A percentile compares a stretch with the other conserved stretches of the same genome.
phyloP scores from a whole-genome alignment of 2,329 filamentous ascomycete genomes.

The Chaetomium olivaceum region DNA sequence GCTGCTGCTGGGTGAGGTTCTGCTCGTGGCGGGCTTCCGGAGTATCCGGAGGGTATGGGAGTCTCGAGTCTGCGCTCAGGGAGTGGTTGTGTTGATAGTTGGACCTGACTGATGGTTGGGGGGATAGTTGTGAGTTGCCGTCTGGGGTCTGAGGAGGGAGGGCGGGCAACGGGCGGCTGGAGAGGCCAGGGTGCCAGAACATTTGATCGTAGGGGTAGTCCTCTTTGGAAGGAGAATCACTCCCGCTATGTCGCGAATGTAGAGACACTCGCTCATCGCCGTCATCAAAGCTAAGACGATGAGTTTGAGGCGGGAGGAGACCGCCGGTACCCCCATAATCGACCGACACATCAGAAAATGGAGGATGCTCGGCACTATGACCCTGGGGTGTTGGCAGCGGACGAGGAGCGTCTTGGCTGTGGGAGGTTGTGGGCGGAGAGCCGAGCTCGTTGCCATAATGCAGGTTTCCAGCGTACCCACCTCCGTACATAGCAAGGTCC shows the following conservation, averaged over 20 bases:
- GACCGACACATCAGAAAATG: slow-evolving; percentile 65
- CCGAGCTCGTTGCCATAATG: slow-evolving; percentile 52
- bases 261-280: slow-evolving; percentile 74
- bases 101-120: slow-evolving; percentile 45
- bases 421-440: slow-evolving; percentile 44
- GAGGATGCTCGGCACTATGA: slow-evolving; percentile 43
- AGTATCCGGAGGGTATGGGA: slow-evolving; percentile 42
- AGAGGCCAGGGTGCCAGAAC: slow-evolving; percentile 87
- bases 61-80: slow-evolving; percentile 49
- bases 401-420: slow-evolving; percentile 48
- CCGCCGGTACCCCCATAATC: slow-evolving; percentile 92
- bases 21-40: slow-evolving; percentile 52
- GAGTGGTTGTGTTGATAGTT: slow-evolving; percentile 55
- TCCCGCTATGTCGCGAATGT: slow-evolving; percentile 57
- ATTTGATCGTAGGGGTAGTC: slow-evolving; percentile 74
- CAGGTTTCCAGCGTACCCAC: slow-evolving; percentile 62
- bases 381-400: slow-evolving; percentile 50
- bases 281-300: slow-evolving; percentile 87
- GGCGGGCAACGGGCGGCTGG: slow-evolving; percentile 63
- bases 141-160: slow-evolving; percentile 46
- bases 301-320: slow-evolving; percentile 69
- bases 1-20: slow-evolving; percentile 44
- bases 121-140: slow-evolving; percentile 19
- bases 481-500: slow-evolving; percentile 74
- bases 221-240: slow-evolving; percentile 67